Evolutionary conservation across 805 yeast genomes (phyloP).

Genomic region (Starmerella floris): DNA sequence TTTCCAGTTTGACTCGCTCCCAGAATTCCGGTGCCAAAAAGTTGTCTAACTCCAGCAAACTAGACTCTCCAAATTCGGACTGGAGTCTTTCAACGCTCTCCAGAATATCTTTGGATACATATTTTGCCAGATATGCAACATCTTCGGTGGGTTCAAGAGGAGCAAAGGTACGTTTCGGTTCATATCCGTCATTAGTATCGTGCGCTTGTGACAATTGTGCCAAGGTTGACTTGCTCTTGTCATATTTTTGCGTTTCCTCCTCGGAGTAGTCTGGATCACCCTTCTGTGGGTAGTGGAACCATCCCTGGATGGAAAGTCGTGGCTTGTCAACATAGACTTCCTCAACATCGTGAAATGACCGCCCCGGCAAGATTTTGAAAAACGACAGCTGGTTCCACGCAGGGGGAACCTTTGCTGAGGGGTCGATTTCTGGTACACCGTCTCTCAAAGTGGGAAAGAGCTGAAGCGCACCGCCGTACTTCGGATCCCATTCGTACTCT

Average conservation of each 20-base stretch:
- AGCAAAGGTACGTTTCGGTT: conserved; percentile 42
- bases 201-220: conserved; percentile 61
- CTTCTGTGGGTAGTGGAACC: conserved; percentile 95
- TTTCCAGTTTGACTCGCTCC: conserved; percentile 31
- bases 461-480: conserved; percentile 86
- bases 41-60: conserved; percentile 51
- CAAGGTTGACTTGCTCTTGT: conserved; percentile 57
- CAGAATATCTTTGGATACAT: conserved; percentile 43
- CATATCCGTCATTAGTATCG: conserved; percentile 65
- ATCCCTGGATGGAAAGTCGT: conserved; percentile 87
- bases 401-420: conserved; percentile 57
- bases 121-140: conserved; percentile 37
- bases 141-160: background rate
- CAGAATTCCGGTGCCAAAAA: conserved; percentile 51
- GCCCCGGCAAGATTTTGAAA: conserved; percentile 91
- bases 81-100: conserved; percentile 33
- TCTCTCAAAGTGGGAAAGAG: conserved; percentile 76
- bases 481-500: conserved; percentile 73
- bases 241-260: conserved; percentile 53
- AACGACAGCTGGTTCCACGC: conserved; percentile 94
- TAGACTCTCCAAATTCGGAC: conserved; percentile 47
- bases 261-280: conserved; percentile 72
- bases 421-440: conserved; percentile 80
- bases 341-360: conserved; percentile 94
- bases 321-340: conserved; percentile 88